Base-by-base conservation (phyloP, 768 basidiomycete species). In the Podaxis sp. region DNA sequence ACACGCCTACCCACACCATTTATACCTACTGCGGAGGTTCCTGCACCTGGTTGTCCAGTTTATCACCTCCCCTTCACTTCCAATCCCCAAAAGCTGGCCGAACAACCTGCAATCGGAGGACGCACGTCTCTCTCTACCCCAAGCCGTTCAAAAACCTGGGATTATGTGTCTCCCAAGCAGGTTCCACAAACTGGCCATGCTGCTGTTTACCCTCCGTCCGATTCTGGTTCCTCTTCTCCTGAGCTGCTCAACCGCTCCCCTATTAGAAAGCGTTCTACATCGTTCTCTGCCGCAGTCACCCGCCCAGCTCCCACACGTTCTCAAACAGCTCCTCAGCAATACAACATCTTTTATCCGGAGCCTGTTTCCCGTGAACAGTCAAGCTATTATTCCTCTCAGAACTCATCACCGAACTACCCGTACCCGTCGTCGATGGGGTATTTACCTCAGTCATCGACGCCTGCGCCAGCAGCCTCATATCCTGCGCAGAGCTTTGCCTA, bases 351-450 rank as follows among this genome's bases (percentile, higher is more conserved):
- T 19, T 51, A 56, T 24, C 41, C 55, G 9, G 37, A 53, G 22
- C 55, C 43, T 25, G n/a, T 40, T 43, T 24, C 58, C 33, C 65
- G 59, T 29, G 62, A 66, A 11, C 55, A 53, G 24, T 65, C 64
- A 3, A 24, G 64, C 13, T 47, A 53, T 43, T 64, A 53, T 41
- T 66, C 65, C 33, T 60, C 55, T 6, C 59, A 51, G 57, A 59
- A 50, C 33, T 57, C 57, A 53, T 64, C 63, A 2, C 46, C 63
- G 3, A 54, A 47, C 40, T 58, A 53, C 15, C 60, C 63, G 22
- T 63, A 49, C 40, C 55, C 63, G 27, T 63, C 49, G 4, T 64
- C 65, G 24, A 55, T 57, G n/a, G 64, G 60, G 12, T 49, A 59
- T n/a, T 11, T 61, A 43, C 46, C 61, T 49, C 37, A 15, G 29